phyloP scores from a whole-genome alignment of 495 filamentous ascomycete species.

The Penicillium tannophilum region DNA sequence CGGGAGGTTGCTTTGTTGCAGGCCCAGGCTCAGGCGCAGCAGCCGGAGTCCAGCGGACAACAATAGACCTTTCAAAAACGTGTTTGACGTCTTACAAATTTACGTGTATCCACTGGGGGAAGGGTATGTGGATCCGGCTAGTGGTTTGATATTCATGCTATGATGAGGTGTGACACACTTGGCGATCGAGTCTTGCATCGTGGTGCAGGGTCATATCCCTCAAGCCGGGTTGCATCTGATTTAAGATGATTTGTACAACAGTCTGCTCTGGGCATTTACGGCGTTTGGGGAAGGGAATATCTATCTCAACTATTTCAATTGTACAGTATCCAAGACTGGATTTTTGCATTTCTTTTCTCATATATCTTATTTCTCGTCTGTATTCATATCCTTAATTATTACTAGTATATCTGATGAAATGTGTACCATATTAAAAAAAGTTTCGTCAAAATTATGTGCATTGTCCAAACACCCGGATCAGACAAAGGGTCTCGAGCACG shows the following conservation, averaged over 20 bases:
- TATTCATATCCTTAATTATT: slow-evolving; percentile 15
- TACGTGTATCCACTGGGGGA: background rate
- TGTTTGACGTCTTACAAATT: background rate
- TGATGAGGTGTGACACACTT: background rate
- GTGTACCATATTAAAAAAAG: background rate
- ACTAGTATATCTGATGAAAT: background rate
- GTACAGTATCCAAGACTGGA: slow-evolving; percentile 6
- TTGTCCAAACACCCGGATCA: slow-evolving; percentile 2
- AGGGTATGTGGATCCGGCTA: background rate
- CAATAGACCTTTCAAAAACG: slow-evolving; percentile 2
- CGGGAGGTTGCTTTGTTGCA: slow-evolving; percentile 57
- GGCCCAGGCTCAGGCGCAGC: slow-evolving; percentile 33
- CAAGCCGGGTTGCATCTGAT: slow-evolving; percentile 15
- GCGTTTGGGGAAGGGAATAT: slow-evolving; percentile 26
- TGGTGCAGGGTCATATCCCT: background rate
- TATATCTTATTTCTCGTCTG: slow-evolving; percentile 9
- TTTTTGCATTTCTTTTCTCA: slow-evolving; percentile 3
- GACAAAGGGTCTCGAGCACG: background rate
- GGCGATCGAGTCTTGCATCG: background rate
- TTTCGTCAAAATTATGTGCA: slow-evolving; percentile 9
- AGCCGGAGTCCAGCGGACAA: slow-evolving; percentile 22
- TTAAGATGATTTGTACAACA: slow-evolving; percentile 31
- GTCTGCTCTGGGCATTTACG: slow-evolving; percentile 41
- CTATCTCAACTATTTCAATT: slow-evolving; percentile 1
- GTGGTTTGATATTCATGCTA: background rate